Evolutionary conservation across 2,329 filamentous ascomycete species (phyloP).

Genomic region (Aspergillus nomiae): DNA sequence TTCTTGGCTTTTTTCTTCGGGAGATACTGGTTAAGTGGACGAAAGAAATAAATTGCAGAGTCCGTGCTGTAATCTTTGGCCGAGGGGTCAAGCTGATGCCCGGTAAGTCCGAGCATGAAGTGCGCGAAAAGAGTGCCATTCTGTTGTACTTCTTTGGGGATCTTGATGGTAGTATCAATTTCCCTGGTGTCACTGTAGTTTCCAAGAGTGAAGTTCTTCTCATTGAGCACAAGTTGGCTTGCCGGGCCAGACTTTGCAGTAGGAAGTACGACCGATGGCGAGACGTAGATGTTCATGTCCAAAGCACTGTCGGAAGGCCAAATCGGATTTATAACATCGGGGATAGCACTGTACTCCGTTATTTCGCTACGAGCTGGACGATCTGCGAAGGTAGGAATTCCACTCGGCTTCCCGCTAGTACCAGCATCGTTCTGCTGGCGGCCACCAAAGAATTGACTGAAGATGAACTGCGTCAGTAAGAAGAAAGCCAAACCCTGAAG

Average conservation of each 20-base stretch:
- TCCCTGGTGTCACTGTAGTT: constrained; percentile 78
- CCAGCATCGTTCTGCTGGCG: constrained; percentile 32
- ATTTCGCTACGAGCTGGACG: constrained; percentile 56
- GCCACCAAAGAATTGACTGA: constrained; percentile 57
- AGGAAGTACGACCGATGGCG: constrained; percentile 69
- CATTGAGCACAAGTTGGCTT: constrained; percentile 73
- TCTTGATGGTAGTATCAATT: constrained; percentile 73
- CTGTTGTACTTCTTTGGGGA: constrained; percentile 79
- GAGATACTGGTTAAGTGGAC: constrained; percentile 85
- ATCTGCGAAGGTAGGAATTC: constrained; percentile 65
- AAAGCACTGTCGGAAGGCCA: constrained; percentile 79
- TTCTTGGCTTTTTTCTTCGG: constrained; percentile 88
- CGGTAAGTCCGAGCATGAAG: constrained; percentile 81
- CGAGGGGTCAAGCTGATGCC: constrained; percentile 74
- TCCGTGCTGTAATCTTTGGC: constrained; percentile 70
- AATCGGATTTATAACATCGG: constrained; percentile 77
- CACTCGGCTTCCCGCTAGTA: constrained; percentile 24
- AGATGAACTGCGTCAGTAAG: constrained; percentile 58
- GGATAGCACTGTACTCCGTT: constrained; percentile 51
- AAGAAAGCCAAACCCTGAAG: constrained; percentile 63
- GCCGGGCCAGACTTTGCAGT: constrained; percentile 63
- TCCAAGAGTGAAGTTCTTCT: constrained; percentile 77
- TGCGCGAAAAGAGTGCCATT: constrained; percentile 96
- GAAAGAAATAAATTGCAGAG: constrained; percentile 79
- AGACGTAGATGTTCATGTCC: constrained; percentile 84